These are phyloP conservation scores for Dryas alaskensis DNA, from an alignment of 306 rosid species.

Conservation along the genomic window DNA sequence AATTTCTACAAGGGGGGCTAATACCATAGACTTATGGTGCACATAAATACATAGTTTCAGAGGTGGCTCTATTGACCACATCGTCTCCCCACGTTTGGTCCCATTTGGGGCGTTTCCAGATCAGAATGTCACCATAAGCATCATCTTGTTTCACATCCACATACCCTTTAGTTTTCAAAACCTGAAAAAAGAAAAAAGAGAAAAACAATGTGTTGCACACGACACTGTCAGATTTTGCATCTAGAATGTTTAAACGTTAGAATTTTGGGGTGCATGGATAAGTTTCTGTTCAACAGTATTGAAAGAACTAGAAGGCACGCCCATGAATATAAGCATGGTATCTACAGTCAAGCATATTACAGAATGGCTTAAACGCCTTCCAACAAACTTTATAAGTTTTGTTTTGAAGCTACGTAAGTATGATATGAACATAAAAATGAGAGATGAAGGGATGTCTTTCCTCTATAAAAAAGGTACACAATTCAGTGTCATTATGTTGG, in stretches of 20 bases:
- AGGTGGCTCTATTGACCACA: constrained; percentile 18
- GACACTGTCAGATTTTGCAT: constrained; percentile 13
- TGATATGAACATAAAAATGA: too few relatives aligned
- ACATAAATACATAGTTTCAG: background rate
- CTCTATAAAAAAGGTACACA: too few relatives aligned
- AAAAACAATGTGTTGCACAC: background rate
- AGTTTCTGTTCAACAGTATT: background rate
- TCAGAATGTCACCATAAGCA: constrained; percentile 55
- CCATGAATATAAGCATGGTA: background rate
- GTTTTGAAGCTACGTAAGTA: too few relatives aligned
- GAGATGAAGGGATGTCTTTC: too few relatives aligned
- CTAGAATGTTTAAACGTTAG: background rate
- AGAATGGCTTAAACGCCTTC: too few relatives aligned
- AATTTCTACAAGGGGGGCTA: too few relatives aligned
- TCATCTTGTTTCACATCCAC: constrained; percentile 62
- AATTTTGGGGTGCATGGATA: background rate
- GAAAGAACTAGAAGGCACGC: background rate
- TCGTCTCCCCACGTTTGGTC: constrained; percentile 39
- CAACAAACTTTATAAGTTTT: too few relatives aligned
- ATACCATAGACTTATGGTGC: background rate
- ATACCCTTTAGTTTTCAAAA: constrained; percentile 55
- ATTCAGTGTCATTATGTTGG: too few relatives aligned
- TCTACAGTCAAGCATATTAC: too few relatives aligned
- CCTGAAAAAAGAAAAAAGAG: constrained; percentile 43
- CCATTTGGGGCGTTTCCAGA: constrained; percentile 45